Percentiles rank a stretch among this genome's conserved stretches.
phyloP scores from a whole-genome alignment of 2,329 filamentous ascomycete genomes.

The Chalara sp. region DNA sequence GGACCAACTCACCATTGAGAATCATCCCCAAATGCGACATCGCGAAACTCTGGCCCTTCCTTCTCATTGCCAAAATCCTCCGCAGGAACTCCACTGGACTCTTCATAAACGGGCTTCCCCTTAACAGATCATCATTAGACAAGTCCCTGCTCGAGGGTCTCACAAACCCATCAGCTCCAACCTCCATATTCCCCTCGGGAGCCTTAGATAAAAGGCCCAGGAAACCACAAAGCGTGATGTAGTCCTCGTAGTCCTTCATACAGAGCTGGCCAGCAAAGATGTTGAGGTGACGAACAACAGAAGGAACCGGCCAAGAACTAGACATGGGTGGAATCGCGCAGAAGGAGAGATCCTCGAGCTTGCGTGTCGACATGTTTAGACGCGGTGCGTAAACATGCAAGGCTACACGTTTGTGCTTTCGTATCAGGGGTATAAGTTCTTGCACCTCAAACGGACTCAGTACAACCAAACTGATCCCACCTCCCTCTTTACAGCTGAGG shows the following conservation, averaged over 20 bases:
- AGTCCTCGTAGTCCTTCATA: constrained; percentile 46
- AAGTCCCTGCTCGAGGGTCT: no score
- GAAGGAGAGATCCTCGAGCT: constrained; percentile 40
- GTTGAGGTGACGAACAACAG: constrained; percentile 43
- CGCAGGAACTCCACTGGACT: no score
- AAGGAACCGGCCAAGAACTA: constrained; percentile 12
- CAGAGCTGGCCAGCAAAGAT: constrained; percentile 66
- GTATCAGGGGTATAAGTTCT: constrained; percentile 36
- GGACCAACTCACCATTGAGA: no score
- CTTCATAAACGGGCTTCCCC: no score
- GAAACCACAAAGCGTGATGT: constrained; percentile 40
- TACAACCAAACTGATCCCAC: constrained; percentile 31
- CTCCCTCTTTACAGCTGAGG: constrained; percentile 28
- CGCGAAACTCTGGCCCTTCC: no score
- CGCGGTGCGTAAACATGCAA: constrained; percentile 48
- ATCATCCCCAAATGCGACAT: no score
- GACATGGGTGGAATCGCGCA: constrained; percentile 31
- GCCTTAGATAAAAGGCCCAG: no score
- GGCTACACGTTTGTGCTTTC: constrained; percentile 25
- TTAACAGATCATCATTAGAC: no score
- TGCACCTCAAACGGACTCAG: constrained; percentile 57
- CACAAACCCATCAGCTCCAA: no score
- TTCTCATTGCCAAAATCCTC: no score
- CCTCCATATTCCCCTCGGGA: no score
- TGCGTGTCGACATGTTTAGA: constrained; percentile 27